A percentile compares a stretch with the other conserved stretches of the same genome.
Evolutionary conservation across 179 eudicot species (phyloP).

Genomic region (Drosera spatulata): DNA sequence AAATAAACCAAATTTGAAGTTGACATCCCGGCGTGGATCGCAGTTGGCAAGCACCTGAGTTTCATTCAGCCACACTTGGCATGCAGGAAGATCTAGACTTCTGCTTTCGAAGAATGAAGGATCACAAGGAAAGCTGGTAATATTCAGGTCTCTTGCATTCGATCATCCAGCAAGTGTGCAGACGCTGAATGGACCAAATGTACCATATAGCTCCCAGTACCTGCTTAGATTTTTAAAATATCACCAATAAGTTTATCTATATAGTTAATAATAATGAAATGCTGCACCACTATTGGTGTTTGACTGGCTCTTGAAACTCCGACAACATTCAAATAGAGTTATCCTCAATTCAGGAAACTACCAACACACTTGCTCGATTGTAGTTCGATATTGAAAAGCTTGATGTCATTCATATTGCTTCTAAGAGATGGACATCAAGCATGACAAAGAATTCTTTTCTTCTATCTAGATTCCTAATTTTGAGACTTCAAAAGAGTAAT

Average conservation of each 20-base stretch:
- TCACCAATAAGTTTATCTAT: neutral
- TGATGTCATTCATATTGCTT: no score
- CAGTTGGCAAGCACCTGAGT: conserved; percentile 38
- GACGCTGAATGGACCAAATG: conserved; percentile 63
- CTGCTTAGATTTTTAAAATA: conserved; percentile 18
- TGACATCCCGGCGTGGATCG: conserved; percentile 39
- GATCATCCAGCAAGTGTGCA: conserved; percentile 55
- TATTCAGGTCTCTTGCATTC: conserved; percentile 29
- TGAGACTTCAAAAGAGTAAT: no score
- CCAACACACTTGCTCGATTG: no score
- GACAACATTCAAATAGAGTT: no score
- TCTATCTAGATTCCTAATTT: no score
- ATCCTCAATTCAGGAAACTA: no score
- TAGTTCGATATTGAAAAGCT: no score
- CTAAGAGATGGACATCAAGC: no score
- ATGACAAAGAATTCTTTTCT: no score
- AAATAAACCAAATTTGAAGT: conserved; percentile 72
- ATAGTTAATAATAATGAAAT: neutral
- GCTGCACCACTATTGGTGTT: no score
- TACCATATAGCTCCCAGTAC: conserved; percentile 86
- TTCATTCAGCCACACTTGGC: conserved; percentile 40
- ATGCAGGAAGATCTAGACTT: conserved; percentile 14
- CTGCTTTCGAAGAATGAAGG: conserved; percentile 29
- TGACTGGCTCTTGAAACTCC: no score
- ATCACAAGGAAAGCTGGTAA: conserved; percentile 19